Conservation (phyloP, 2,329 filamentous ascomycete species). For the Penicillium aurantiogriseum region DNA sequence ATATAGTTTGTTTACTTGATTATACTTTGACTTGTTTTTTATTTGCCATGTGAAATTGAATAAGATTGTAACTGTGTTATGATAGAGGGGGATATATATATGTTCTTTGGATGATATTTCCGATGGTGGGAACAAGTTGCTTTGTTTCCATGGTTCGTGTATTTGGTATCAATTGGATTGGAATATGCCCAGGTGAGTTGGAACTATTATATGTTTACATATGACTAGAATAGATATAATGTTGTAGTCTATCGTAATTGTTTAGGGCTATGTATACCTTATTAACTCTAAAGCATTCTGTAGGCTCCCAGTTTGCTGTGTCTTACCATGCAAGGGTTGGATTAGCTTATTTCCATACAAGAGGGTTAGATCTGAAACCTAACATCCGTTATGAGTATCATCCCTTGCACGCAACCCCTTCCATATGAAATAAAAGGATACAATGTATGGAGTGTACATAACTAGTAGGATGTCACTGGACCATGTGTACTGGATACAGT, state of each 20-base stretch:
- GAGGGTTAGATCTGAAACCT: constrained; percentile 1
- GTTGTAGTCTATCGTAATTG: background rate
- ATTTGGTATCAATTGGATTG: background rate
- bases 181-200: background rate
- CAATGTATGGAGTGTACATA: background rate
- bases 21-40: background rate
- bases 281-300: background rate
- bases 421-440: background rate
- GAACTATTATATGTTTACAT: background rate
- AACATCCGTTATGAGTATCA: constrained; percentile 1
- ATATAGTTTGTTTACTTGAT: background rate
- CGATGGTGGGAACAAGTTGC: background rate
- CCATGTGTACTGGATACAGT: background rate
- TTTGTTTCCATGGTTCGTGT: background rate
- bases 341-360: constrained; percentile 5
- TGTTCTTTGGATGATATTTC: background rate
- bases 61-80: background rate
- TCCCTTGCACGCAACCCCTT: constrained; percentile 6
- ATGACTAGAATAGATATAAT: background rate
- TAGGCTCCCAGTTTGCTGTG: background rate
- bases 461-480: background rate
- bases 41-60: background rate
- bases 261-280: background rate
- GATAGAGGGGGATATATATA: background rate
- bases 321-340: constrained; percentile 9